These are phyloP conservation scores for Leccinum angustisporum DNA, from an alignment of 1,284 basidiomycete species.

Conservation along the genomic window DNA sequence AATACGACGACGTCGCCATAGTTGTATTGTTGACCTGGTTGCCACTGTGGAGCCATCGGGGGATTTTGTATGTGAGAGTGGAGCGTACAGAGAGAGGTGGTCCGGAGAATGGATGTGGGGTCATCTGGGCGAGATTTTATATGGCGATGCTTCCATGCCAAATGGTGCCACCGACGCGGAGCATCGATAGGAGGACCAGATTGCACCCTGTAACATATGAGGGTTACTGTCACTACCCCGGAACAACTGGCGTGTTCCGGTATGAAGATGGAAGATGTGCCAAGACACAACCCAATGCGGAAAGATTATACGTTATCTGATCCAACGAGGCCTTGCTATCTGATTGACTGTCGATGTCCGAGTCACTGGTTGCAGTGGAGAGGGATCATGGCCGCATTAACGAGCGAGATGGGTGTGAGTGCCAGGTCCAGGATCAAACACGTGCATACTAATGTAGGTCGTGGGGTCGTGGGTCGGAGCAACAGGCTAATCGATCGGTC, in stretches of 20 bases:
- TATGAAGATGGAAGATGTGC: background rate
- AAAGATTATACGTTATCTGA: slow-evolving; percentile 27
- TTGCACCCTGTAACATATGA: slow-evolving; percentile 2
- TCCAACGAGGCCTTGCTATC: slow-evolving; percentile 15
- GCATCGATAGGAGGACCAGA: slow-evolving; percentile 13
- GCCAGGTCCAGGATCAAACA: too few relatives aligned
- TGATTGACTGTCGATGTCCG: too few relatives aligned
- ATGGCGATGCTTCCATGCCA: slow-evolving; percentile 13
- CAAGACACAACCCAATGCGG: slow-evolving; percentile 16
- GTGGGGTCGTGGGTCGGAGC: too few relatives aligned
- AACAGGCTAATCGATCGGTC: background rate
- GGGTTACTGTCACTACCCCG: slow-evolving; percentile 1
- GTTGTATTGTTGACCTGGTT: slow-evolving; percentile 63
- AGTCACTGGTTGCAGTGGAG: too few relatives aligned
- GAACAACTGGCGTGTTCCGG: background rate
- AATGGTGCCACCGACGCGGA: slow-evolving; percentile 9
- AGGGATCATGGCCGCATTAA: too few relatives aligned
- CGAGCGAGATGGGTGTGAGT: too few relatives aligned
- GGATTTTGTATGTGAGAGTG: slow-evolving; percentile 9
- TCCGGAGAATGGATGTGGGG: background rate
- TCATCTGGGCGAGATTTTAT: slow-evolving; percentile 23
- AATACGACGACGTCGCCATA: slow-evolving; percentile 56
- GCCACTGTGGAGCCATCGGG: slow-evolving; percentile 53
- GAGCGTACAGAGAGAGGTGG: slow-evolving; percentile 10
- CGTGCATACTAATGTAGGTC: too few relatives aligned